Evolutionary conservation across 1,284 basidiomycete genomes (phyloP).

Genomic region (Cryptococcus sp.): DNA sequence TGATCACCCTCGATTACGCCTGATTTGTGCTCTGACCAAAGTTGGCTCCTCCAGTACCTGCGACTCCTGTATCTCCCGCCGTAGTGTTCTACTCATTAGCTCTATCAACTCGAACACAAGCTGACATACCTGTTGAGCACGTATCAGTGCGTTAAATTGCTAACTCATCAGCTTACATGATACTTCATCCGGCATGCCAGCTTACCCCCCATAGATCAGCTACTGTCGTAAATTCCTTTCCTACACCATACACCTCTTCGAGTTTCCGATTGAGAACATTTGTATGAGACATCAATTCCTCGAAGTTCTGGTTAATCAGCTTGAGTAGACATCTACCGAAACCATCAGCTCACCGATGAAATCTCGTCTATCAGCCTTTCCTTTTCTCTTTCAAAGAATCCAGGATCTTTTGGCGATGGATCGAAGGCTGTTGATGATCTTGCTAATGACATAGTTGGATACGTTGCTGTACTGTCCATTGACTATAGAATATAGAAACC

Average conservation of each 20-base stretch:
- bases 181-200: background rate
- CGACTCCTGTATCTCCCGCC: constrained; percentile 36
- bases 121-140: constrained; percentile 36
- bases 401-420: constrained; percentile 9
- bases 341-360: too few species aligned
- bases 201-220: constrained; percentile 70
- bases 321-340: too few species aligned
- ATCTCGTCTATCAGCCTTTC: constrained; percentile 46
- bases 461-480: background rate
- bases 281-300: constrained; percentile 75
- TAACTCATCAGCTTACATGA: background rate
- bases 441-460: constrained; percentile 18
- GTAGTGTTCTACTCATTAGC: constrained; percentile 21
- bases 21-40: constrained; percentile 24
- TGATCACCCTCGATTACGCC: too few species aligned
- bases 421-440: constrained; percentile 17
- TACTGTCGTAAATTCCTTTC: constrained; percentile 86
- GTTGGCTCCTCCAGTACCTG: constrained; percentile 41
- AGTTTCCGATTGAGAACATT: constrained; percentile 88
- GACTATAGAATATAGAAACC: background rate
- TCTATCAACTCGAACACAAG: background rate
- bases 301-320: constrained; percentile 67
- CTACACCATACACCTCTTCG: constrained; percentile 87
- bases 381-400: constrained; percentile 46
- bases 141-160: constrained; percentile 40